Evolutionary conservation across 352 stramenopile species (phyloP).

Genomic region (Phytophthora agathidicida): DNA sequence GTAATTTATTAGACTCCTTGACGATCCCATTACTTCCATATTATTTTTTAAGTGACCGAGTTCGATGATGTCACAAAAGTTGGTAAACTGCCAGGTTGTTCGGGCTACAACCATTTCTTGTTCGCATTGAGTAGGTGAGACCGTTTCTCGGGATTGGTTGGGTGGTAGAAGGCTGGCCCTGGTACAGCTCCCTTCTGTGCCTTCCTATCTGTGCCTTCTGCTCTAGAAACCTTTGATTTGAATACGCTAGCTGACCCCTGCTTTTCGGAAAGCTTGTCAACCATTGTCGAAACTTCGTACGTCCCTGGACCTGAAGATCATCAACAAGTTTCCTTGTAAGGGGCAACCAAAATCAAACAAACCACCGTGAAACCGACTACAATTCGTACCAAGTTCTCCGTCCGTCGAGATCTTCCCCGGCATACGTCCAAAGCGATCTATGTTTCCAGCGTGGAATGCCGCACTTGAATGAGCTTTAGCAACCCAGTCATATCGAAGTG

Average conservation of each 20-base stretch:
- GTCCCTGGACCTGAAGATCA: constrained; percentile 52
- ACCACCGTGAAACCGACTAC: background rate
- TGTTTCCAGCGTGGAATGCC: constrained; percentile 57
- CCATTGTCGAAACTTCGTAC: constrained; percentile 46
- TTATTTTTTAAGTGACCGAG: too few species aligned
- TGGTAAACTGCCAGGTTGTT: too few species aligned
- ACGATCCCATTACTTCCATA: too few species aligned
- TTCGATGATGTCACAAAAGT: too few species aligned
- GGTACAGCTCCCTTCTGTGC: constrained; percentile 33
- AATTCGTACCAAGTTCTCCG: constrained; percentile 49
- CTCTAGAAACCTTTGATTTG: constrained; percentile 48
- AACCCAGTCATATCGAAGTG: constrained; percentile 72
- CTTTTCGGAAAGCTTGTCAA: constrained; percentile 26
- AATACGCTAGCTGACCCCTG: constrained; percentile 39
- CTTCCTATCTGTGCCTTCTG: constrained; percentile 16
- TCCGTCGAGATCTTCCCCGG: constrained; percentile 47
- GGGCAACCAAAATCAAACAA: background rate
- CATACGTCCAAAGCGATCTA: constrained; percentile 61
- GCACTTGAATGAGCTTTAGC: constrained; percentile 64
- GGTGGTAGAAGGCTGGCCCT: constrained; percentile 74
- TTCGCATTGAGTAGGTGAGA: constrained; percentile 80
- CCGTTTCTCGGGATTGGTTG: constrained; percentile 53
- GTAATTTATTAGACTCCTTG: too few species aligned
- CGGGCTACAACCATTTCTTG: constrained; percentile 77
- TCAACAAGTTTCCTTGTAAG: background rate